Evolutionary conservation across 805 yeast species (phyloP), one percentile per base, ranked within the genome.

Genomic region (Tetrapisispora phaffii): DNA sequence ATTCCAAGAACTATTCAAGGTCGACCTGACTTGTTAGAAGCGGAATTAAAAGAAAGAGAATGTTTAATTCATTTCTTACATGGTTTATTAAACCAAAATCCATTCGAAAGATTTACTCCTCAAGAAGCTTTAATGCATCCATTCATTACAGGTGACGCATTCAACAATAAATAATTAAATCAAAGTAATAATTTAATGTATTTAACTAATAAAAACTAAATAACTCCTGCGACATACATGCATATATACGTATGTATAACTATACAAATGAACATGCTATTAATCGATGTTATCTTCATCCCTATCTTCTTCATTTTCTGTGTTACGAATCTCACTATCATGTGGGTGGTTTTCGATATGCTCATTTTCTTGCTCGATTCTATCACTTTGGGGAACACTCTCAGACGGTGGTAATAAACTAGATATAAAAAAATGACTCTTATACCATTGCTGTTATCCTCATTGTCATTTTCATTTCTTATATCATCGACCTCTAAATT

Each of bases 21-120:
- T 17, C 59, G 66, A 9, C 52, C 60, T 2, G 50, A 63, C 1
- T 60, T 68, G 52, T 65, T 76, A 39, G 95, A 85, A 46, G 75
- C 75, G 53, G 97, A 90, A 62, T 71, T 80, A 69, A 73, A 71
- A 42, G 86, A 85, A 51, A 71, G 97, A 40, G 73, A 71, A 41
- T 72, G 84, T 34, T 71, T 90, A 46, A 70, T 81, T 22, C 95
- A 90, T 62, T 86, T 93, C 54, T 70, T 93, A 41, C 65, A 71
- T 36, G 95, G 95, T 22, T 74, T 86, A 9, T 69, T 93, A 49
- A 85, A 82, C 52, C 64, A 87, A 56, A 89, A 90, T 62, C 98
- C 98, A 0, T 73, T 93, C 54, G 96, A 88, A 62, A 76, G 99
- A 55, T 84, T 96, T 83, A 86, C 97, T 0, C 98, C 98, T 12